Evolutionary conservation across 768 basidiomycete genomes (phyloP), one percentile per base, ranked within the genome.

Genomic region (Lactifluus hygrophoroides): DNA sequence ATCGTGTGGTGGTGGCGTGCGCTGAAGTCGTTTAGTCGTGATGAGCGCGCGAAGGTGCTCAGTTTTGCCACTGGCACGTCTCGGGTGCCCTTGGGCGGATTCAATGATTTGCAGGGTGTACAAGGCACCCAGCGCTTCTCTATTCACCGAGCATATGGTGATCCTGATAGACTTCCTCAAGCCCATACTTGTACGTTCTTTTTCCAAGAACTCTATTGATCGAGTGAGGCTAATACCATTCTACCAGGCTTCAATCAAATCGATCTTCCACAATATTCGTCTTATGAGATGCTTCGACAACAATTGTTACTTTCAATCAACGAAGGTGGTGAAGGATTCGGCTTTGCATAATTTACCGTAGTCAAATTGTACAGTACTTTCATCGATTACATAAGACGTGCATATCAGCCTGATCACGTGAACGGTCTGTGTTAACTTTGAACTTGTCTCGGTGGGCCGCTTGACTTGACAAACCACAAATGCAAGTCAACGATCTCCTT

Each of bases 1-100:
- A 94, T 98, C 59, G 86, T 90, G 28, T 99, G 94, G 94, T 97
- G 93, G 88, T 99, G 96, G 96, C 82, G 96, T 64, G 95, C 95
- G 2, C 80, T 99, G 43, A 93, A 98, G 72, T 95, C 93, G 9
- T 97, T 97, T 75, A 92, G 89, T 64, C 88, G 95, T 34, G 94
- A 97, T 66, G 96, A 99, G 72, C 79, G 93, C 56, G 94, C 96
- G 32, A 94, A 96, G 71, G 91, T 99, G 45, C 77, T 99, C 56
- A 95, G 94, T 76, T 99, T 99, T 72, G 94, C 94, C 14, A 95
- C 96, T 1, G 84, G 92, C 59, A 84, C 90, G 5, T 94, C 94
- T 9, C 80, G 94, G 46, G 95, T 99, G 0, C 95, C 95, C 9
- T 80, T 98, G 38, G 88, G 85, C 51, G 96, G 96, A 17, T 99